These are phyloP conservation scores for Aspergillus indologenus DNA, from an alignment of 495 filamentous ascomycete species.

Conservation along the genomic window DNA sequence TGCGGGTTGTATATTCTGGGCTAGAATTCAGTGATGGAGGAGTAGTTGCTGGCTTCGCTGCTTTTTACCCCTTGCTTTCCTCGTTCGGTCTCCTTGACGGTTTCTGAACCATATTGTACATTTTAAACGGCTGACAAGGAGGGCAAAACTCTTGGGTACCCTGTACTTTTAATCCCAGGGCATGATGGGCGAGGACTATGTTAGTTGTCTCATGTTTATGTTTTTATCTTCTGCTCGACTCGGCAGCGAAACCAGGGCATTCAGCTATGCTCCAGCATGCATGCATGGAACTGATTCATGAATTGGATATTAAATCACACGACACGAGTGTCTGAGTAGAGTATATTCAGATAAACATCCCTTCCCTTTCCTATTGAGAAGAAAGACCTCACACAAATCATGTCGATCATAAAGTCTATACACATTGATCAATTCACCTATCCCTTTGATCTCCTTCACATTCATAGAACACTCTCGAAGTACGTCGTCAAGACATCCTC, in stretches of 20 bases:
- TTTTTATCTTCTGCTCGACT: constrained; percentile 14
- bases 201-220: constrained; percentile 22
- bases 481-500: constrained; percentile 49
- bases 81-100: background rate
- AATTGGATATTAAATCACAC: background rate
- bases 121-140: constrained; percentile 6
- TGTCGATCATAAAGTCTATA: too few relatives aligned
- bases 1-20: constrained; percentile 26
- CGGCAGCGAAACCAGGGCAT: constrained; percentile 9
- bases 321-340: background rate
- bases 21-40: background rate
- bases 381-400: background rate
- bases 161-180: constrained; percentile 9
- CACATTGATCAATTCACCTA: too few relatives aligned
- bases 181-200: constrained; percentile 16
- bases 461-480: constrained; percentile 44
- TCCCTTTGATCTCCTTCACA: background rate
- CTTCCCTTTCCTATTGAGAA: too few relatives aligned
- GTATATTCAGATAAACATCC: background rate
- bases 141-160: constrained; percentile 11
- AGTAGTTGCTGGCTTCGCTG: constrained; percentile 7
- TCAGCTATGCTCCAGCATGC: constrained; percentile 8
- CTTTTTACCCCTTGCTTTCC: background rate
- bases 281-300: background rate
- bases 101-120: constrained; percentile 18